A percentile compares a stretch with the other conserved stretches of the same genome.
phyloP scores from a whole-genome alignment of 345 rosid species.

The Raphanus sativus region DNA sequence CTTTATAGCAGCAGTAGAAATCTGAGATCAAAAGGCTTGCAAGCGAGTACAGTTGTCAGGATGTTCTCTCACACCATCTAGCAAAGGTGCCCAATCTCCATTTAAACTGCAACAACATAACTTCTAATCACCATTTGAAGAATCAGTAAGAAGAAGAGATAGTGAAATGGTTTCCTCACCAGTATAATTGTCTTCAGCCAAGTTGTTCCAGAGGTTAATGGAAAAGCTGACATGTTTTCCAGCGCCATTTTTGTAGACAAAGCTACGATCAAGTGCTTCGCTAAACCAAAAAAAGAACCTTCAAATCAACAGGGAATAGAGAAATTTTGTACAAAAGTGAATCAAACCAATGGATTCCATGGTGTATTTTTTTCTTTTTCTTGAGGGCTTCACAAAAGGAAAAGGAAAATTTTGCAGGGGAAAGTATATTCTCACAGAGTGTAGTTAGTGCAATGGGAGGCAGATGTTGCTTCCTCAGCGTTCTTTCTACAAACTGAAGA shows the following conservation, averaged over 20 bases:
- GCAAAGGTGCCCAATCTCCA: conserved; percentile 63
- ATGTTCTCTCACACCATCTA: conserved; percentile 57
- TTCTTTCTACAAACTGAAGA: no score
- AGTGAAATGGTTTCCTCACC: neutral
- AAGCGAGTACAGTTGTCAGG: conserved; percentile 62
- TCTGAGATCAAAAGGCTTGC: conserved; percentile 44
- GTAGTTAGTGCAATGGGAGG: no score
- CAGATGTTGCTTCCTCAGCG: no score
- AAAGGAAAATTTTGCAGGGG: no score
- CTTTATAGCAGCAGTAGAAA: neutral
- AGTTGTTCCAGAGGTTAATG: neutral
- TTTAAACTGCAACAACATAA: conserved; percentile 45
- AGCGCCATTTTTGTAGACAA: no score
- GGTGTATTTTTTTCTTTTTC: no score
- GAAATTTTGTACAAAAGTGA: no score
- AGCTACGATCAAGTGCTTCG: no score
- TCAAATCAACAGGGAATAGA: neutral
- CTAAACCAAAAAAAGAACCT: no score
- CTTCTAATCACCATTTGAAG: neutral
- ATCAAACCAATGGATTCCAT: no score
- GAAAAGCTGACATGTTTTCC: neutral
- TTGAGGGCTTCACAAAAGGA: no score
- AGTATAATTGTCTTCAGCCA: neutral
- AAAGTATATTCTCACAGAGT: no score
- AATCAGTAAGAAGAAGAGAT: neutral